Base-by-base conservation (phyloP, 257 asterid species). In the Fraxinus excelsior region DNA sequence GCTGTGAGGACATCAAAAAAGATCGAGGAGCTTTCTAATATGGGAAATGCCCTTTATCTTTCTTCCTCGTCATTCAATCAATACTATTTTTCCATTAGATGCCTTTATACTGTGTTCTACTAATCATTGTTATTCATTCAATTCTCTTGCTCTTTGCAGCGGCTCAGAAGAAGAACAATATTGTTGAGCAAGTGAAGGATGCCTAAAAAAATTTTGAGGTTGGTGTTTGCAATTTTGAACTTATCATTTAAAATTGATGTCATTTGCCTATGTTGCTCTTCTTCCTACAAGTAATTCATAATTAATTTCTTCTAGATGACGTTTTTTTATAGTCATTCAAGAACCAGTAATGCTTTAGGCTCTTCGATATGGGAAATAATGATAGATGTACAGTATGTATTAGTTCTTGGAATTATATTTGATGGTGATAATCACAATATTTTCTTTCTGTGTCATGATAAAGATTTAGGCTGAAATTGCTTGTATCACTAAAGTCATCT, bases 171-270 rank as follows among this genome's bases (percentile, higher is more conserved):
- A 87, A 84, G 82, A 88, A 84, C 72, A 88, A 86, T 67, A 42
- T 93, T 67, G 80, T 88, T 13, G 93, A 92, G 75, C 91, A 85
- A 78, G 23, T 89, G 77, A 89, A 92, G 86, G 92, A 90, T 67
- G 78, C 70, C 1, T 74, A 89, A 3, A 85, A 85, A 86, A 84
- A 77, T 46, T 60, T 87, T 26, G 93, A 85, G 86, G 95, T 86
- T 81, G 38, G 78, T 77, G 49, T 60, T 73, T 23, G 18, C 40
- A 25, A 29, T 42, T 26, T 67, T 12, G n/a, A 37, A 25, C 0
- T 7, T 16, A 6, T 10, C 37, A 62, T 70, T 38, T 21, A 28
- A 28, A 7, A 23, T 65, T 4, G 3, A 40, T 25, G 34, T 42
- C 16, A 40, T 40, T 70, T 7, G 10, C 64, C 64, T 6, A 5